Evolutionary conservation across 345 rosid species (phyloP), one percentile per base, ranked within the genome.

Genomic region (Hibiscus tridactylites): DNA sequence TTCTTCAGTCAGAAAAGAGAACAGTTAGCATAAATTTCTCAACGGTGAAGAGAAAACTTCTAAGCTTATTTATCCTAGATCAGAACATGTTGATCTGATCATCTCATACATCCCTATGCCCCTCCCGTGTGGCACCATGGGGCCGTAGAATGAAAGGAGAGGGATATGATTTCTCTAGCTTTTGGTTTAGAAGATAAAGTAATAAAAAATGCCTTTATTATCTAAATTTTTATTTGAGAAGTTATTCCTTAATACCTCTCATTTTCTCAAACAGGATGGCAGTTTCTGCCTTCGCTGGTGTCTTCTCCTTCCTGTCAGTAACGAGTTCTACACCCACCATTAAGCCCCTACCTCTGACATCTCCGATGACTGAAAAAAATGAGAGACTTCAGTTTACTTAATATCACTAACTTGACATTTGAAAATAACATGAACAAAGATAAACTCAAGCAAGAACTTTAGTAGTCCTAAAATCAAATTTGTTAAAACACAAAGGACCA

Each of bases 291-390:
- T 89, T 95, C 65, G 98, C 94, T 0, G 98, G 96, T 29, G 91
- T 89, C 85, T 89, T 92, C 76, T 85, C 86, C 79, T 82, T 86
- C 77, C 90, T 81, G 65, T 95, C 96, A 37, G 77, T 86, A 70
- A 95, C 96, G 3, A 95, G 92, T 73, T 92, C 98, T 3, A 90
- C 63, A 31, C 99, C 96, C 70, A 90, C 81, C 99, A 92, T 88
- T 71, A 90, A 78, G 15, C 98, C 97, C 74, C 98, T 84, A 56
- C 99, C 99, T 82, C 99, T 86, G 35, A 88, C 83, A 82, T 95
- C 94, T 83, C 98, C 99, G 35, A 92, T 88, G 74, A 89, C 96
- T 92, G 85, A 67, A 81, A 44, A 44, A 63, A 15, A 44, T 28
- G 24, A 64, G 69, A 24, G 69, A 24, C 15, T 10, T 62, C 5